Evolutionary conservation across 345 rosid species (phyloP), one percentile per base, ranked within the genome.

Genomic region (Salix caprea): DNA sequence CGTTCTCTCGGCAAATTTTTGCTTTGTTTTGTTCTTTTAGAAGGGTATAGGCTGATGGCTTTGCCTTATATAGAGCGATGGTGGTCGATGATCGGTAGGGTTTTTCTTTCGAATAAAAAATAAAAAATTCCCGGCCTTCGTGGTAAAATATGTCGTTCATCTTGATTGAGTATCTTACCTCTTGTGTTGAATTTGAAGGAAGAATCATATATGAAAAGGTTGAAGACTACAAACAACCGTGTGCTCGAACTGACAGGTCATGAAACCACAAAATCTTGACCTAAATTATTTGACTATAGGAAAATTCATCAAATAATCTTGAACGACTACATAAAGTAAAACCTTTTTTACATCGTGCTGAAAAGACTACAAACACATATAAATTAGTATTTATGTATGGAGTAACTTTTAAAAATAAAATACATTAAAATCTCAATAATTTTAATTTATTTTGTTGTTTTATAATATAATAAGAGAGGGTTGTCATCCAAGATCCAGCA

Each of bases 171-270:
- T 56, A 26, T 72, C 37, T 72, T 39, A 78, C 76, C 72, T 66
- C 42, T 52, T 21, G 14, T 54, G 81, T 66, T 72, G 76, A 72
- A 67, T 78, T 26, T 34, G 71, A 40, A 26, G 23, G 39, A 54
- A 65, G 61, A 30, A 40, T 40, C 2, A 2, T 10, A 65, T 26
- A 15, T 69, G 46, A 42, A 52, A 52, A 8, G 23, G 67, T 67
- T 65, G 81, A 79, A 58, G 1, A 30, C 11, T 10, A 10, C 19
- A 11, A 7, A 26, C 24, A 6, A 23, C 32, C 66, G 40, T 36
- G 58, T 56, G 18, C 16, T 56, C 26, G 58, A 78, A 30, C 73
- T 72, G 77, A 78, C 26, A 44, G 69, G 2, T 11, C 15, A 28
- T 4, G 12, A 5, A 28, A 19, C 23, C 16, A 18, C 8, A 14